Base-by-base conservation (phyloP, 805 yeast species). In the Candida adriatica region DNA sequence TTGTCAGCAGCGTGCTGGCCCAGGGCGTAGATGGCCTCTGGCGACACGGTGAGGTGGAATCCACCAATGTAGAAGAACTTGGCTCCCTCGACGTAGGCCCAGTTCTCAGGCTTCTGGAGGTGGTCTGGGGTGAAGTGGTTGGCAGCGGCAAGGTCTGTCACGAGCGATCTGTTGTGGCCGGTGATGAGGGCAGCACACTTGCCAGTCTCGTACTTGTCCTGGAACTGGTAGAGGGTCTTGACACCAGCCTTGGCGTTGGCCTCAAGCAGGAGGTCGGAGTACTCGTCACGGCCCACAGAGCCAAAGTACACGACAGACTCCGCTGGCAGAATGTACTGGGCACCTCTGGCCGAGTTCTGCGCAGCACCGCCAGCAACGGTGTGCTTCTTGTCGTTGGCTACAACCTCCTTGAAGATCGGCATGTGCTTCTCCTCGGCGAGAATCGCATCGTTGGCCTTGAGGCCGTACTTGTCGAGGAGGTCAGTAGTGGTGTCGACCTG, bases 351-450 rank as follows among this genome's bases (percentile, higher is more conserved):
- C 43, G 97, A 76, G 70, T 92, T 92, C 68, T 92, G 99, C 39
- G 96, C 98, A 51, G 99, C 99, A 59, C 99, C 99, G 49, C 99
- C 99, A 41, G 99, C 98, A 47, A 90, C 75, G 40, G 77, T 62
- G 50, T 75, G 73, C 41, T 85, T 76, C 38, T 69, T 73, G 22
- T 70, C 65, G 56, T 64, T 64, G 22, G 66, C 59, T 34, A 86
- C 63, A 45, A 84, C 72, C 60, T 92, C 97, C 37, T 73, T 79
- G 61, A 68, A 92, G 56, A 92, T 83, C 34, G 90, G 83, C 75
- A 77, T 62, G 65, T 86, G 96, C 58, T 79, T 71, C 43, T 76
- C 87, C 48, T 84, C 94, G 26, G 62, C 68, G 43, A 92, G 74
- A 49, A 92, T 87, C 46, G 98, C 97, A 61, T 90, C 97, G 59